phyloP scores from a whole-genome alignment of 805 yeast species.

The Cephaloascus fragrans region DNA sequence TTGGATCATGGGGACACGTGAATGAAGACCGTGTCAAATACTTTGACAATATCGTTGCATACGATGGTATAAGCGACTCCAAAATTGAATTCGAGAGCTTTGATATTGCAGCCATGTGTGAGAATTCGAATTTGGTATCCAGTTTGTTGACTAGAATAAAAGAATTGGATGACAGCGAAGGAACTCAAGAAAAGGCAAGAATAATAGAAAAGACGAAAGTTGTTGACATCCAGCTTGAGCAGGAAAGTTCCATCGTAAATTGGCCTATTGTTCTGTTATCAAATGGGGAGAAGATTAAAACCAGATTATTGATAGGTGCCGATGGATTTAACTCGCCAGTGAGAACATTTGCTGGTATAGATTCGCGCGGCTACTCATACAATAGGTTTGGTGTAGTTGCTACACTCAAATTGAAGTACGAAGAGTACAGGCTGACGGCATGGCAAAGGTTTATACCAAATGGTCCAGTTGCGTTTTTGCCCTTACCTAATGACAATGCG shows the following conservation, averaged over 20 bases:
- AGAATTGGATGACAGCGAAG: conserved; percentile 21
- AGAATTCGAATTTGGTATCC: conserved; percentile 75
- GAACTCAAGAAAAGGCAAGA: conserved; percentile 17
- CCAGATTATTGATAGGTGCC: conserved; percentile 84
- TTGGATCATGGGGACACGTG: conserved; percentile 72
- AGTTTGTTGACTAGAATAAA: conserved; percentile 48
- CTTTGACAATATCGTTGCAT: conserved; percentile 75
- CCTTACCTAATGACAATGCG: conserved; percentile 80
- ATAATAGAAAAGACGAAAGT: conserved; percentile 65
- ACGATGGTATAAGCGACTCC: conserved; percentile 72
- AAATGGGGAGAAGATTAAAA: conserved; percentile 51
- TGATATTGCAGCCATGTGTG: conserved; percentile 77
- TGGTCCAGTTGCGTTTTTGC: conserved; percentile 89
- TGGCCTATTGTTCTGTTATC: conserved; percentile 75
- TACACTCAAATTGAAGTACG: conserved; percentile 64
- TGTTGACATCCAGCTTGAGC: conserved; percentile 29
- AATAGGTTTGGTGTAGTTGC: conserved; percentile 89
- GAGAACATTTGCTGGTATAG: conserved; percentile 68
- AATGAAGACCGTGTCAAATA: conserved; percentile 62
- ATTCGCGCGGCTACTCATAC: conserved; percentile 89
- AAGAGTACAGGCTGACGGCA: conserved; percentile 60
- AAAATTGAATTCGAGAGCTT: conserved; percentile 62
- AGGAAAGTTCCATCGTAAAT: conserved; percentile 20
- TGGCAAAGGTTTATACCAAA: conserved; percentile 90
- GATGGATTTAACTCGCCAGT: conserved; percentile 96